These are phyloP conservation scores for Verticillium isaacii DNA, from an alignment of 2,329 filamentous ascomycete species.

Conservation along the genomic window DNA sequence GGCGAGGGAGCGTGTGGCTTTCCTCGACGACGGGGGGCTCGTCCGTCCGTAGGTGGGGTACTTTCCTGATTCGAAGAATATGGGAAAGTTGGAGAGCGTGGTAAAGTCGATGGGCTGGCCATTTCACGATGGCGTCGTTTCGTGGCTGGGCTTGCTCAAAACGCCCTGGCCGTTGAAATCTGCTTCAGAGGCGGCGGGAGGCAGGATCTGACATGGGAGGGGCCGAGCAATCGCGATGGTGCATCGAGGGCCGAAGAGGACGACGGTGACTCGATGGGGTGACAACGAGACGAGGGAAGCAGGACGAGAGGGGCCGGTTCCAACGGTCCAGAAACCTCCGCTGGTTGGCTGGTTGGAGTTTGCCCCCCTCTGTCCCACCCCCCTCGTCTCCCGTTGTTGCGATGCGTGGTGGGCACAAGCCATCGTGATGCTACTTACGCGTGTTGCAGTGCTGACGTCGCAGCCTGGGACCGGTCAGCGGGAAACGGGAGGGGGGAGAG, in stretches of 20 bases:
- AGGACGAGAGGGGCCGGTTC: too few relatives aligned
- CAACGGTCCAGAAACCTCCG: too few relatives aligned
- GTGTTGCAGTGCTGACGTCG: background rate
- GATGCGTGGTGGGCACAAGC: too few relatives aligned
- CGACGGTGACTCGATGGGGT: background rate
- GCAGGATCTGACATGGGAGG: background rate
- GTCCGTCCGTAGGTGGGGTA: background rate
- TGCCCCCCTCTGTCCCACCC: too few relatives aligned
- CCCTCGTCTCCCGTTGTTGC: too few relatives aligned
- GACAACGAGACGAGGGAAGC: background rate
- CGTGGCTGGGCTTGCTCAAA: background rate
- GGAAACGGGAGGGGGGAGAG: background rate
- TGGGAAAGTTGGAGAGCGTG: background rate
- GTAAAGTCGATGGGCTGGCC: background rate
- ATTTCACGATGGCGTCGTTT: background rate
- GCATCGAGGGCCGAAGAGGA: background rate
- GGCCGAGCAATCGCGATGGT: background rate
- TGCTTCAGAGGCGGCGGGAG: too few relatives aligned
- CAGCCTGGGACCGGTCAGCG: background rate
- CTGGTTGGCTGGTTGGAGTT: too few relatives aligned
- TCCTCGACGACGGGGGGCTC: too few relatives aligned
- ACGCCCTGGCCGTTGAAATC: background rate
- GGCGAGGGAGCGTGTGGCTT: too few relatives aligned
- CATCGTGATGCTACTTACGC: too few relatives aligned
- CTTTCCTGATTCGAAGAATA: background rate